Base-by-base conservation (phyloP, 2,329 filamentous ascomycete species). In the Dactylellina cionopaga region DNA sequence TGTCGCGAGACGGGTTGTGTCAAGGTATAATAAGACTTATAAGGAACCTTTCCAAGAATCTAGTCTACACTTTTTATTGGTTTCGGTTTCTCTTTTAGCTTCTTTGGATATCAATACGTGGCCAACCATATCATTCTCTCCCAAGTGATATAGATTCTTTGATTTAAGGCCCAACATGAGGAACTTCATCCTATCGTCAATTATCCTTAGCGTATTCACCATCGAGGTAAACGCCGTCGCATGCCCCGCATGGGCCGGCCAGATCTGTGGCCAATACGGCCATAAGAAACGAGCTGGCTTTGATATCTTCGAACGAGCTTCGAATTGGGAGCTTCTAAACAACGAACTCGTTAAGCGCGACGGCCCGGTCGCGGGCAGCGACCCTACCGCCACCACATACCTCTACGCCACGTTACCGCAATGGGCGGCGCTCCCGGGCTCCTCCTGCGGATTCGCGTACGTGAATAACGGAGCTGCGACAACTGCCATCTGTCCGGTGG, bases 351-450 rank as follows among this genome's bases (percentile, higher is more conserved):
- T 59, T 1, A 58, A 59, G 35, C 63, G 63, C n/a, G 52, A 68
- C 10, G 52, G 43, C 10, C 63, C 63, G 1, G 63, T 68, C 17
- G 63, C 24, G 25, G 63, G 63, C 6, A 58, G 44, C 11, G 63
- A 68, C 13, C 52, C 63, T 6, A 59, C 63, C 4, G 63, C 63
- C 13, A 68, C 63, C 24, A 68, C 63, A 5, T 68, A 68, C 27
- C 52, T 68, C 13, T 68, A 68, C 33, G 63, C 17, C 17, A 58
- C 43, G n/a, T 54, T 68, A 2, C 63, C 63, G 6, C 19, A 37
- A 19, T 68, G 63, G 63, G 63, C 63, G 17, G 63, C 63, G 5
- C 63, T 68, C 7, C 63, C 63, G 0, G 63, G 63, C 7, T 68
- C 63, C 7, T 68, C 63, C 5, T 68, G 63, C 33, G 63, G 63